Conservation (phyloP, 306 rosid genomes). For the Vigna radiata region DNA sequence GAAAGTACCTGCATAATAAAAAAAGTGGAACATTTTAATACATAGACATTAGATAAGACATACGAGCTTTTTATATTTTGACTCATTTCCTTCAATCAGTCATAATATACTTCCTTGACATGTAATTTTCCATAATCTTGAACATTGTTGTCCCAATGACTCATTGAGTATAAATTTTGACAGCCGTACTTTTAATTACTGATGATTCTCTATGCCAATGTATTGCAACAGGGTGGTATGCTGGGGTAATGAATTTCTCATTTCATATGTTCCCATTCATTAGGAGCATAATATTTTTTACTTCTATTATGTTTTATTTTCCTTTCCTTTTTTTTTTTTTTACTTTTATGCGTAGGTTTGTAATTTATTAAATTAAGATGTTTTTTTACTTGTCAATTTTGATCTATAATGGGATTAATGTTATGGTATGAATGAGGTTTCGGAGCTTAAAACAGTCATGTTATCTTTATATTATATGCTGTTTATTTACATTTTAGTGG, state of each 20-base stretch:
- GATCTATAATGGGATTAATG: background rate
- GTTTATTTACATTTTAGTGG: constrained; percentile 41
- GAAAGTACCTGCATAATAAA: background rate
- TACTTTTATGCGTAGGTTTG: background rate
- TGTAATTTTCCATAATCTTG: background rate
- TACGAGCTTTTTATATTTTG: background rate
- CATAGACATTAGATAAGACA: background rate
- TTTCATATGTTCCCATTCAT: background rate
- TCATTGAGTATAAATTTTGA: background rate
- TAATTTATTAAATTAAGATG: no score
- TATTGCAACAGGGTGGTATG: background rate
- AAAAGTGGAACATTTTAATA: background rate
- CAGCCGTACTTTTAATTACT: background rate
- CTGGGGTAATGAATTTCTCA: background rate
- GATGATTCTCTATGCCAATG: background rate
- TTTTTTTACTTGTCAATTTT: no score
- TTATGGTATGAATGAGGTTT: background rate
- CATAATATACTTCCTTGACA: background rate
- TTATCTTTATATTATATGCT: constrained; percentile 13
- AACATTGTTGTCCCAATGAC: background rate
- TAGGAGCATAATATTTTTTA: background rate
- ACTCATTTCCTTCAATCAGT: background rate
- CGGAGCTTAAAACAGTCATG: constrained; percentile 4
- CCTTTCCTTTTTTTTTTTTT: background rate
- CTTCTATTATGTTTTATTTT: background rate